Evolutionary conservation across 2,329 filamentous ascomycete genomes (phyloP), one percentile per base, ranked within the genome.

Genomic region (Botryotinia calthae): DNA sequence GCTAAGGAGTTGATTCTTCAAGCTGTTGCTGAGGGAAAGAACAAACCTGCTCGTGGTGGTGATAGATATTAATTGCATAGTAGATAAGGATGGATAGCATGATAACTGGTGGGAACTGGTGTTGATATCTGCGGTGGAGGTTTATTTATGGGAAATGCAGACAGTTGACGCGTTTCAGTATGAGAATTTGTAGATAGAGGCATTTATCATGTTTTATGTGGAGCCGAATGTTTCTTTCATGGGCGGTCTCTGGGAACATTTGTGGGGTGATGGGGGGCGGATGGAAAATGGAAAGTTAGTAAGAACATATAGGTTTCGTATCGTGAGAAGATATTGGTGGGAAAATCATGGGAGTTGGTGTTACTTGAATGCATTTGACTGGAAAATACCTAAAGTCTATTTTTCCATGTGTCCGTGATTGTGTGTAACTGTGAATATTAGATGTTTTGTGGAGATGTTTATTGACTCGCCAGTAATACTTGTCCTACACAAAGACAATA

Each of bases 1-100:
- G 96, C 96, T 67, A 94, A 92, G 84, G 90, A 97, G 74, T 86
- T 97, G 81, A 98, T 99, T 75, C 84, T 99, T 75, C 90, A 93
- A 74, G 93, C 94, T 76, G 92, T 98, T 18, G 86, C 87, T 71
- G 89, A 91, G 72, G 90, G 89, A 20, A 72, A 67, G 46, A 58
- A 65, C 20, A 72, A 72, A 31, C 69, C 69, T 8, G 44, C 58
- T 28, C 58, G 69, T 40, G 40, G 56, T 37, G 68, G 56, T 20
- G 68, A 70, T 71, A 51, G 68, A 64, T 71, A 63, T 31, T 63
- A 28, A 64, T 66, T 40, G 46, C 46, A 66, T 40, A 62, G n/a
- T 63, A 48, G 58, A 16, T 5, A 16, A 28, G 16, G 42, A 48
- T 63, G n/a, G 58, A 62, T 42, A n/a, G 28, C 14, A 51, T 40